Conservation (phyloP, 2,329 filamentous ascomycete species). For the Paecilomyces sp. region DNA sequence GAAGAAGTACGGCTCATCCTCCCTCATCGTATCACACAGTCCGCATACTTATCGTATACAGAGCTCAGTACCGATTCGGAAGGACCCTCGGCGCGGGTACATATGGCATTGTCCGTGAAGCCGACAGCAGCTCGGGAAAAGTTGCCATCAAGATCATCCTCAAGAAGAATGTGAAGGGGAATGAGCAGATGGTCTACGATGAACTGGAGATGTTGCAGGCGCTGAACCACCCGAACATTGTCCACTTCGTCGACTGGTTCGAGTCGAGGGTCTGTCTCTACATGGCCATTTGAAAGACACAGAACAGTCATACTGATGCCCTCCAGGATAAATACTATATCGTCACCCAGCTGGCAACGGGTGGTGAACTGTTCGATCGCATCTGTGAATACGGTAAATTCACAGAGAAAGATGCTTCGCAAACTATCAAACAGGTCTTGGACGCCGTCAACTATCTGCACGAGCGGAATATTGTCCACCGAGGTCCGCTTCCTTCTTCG, state of each 20-base stretch:
- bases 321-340: conserved; percentile 97
- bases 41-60: conserved; percentile 29
- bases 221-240: conserved; percentile 89
- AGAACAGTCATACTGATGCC: conserved; percentile 6
- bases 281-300: not conserved
- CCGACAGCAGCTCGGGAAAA: conserved; percentile 74
- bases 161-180: conserved; percentile 98
- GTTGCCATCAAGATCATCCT: conserved; percentile 98
- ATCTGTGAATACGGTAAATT: conserved; percentile 98
- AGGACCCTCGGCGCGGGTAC: conserved; percentile 92
- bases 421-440: conserved; percentile 91
- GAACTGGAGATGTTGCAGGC: conserved; percentile 89
- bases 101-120: conserved; percentile 96
- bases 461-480: conserved; percentile 87
- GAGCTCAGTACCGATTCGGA: conserved; percentile 84
- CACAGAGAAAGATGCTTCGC: conserved; percentile 94
- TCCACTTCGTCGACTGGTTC: conserved; percentile 97
- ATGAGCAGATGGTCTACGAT: conserved; percentile 98
- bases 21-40: not conserved
- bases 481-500: conserved; percentile 54
- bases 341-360: conserved; percentile 90
- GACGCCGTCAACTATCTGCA: conserved; percentile 93
- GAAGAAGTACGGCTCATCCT: conserved; percentile 64
- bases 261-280: conserved; percentile 71
- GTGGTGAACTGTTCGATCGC: conserved; percentile 93